A percentile compares a stretch with the other conserved stretches of the same genome.
Evolutionary conservation across 1,284 basidiomycete genomes (phyloP).

Genomic region (Meripilus lineatus): DNA sequence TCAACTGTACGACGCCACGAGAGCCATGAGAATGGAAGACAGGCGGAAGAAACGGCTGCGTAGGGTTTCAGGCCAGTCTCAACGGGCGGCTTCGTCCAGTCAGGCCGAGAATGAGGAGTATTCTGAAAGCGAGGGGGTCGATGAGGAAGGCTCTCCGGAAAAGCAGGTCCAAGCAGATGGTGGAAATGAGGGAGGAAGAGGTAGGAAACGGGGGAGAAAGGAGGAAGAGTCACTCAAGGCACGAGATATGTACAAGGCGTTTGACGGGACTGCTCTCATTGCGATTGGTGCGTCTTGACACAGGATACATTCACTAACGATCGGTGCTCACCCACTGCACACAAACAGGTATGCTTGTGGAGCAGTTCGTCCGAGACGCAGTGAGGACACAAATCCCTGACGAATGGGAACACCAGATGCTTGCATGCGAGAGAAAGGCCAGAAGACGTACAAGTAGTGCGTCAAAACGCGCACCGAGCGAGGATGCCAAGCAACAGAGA

Average conservation of each 20-base stretch:
- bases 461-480: no score
- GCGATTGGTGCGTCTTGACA: conserved; percentile 48
- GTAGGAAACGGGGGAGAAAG: conserved; percentile 4
- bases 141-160: conserved; percentile 6
- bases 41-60: conserved; percentile 17
- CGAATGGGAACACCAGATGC: conserved; percentile 37
- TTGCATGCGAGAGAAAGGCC: no score
- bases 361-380: conserved; percentile 50
- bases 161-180: conserved; percentile 12
- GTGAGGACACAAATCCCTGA: conserved; percentile 36
- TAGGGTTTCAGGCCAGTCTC: no score
- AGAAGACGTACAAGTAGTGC: no score
- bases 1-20: conserved; percentile 48
- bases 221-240: conserved; percentile 17
- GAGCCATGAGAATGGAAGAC: conserved; percentile 41
- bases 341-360: conserved; percentile 55
- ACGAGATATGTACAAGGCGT: conserved; percentile 66
- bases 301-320: not conserved
- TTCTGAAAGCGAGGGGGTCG: conserved; percentile 16
- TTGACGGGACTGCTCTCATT: conserved; percentile 69
- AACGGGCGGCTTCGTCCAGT: not conserved
- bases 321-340: not conserved
- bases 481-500: no score
- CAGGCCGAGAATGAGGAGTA: conserved; percentile 13
- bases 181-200: conserved; percentile 7